Percentiles rank a stretch among this genome's conserved stretches.
phyloP scores from a whole-genome alignment of 805 yeast species.

The Pichia insulana region DNA sequence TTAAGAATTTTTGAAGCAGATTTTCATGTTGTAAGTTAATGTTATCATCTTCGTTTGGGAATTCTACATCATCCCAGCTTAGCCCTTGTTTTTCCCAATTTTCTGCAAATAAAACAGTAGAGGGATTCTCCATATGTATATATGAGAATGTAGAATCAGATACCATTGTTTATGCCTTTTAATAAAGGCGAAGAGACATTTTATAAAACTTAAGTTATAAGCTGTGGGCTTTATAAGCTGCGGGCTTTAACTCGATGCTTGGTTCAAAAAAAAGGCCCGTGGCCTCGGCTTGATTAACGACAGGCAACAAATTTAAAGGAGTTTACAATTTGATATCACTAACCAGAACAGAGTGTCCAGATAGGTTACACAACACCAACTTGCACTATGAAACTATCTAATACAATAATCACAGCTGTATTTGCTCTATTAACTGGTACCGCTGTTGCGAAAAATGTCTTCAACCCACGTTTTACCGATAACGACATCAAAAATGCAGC shows the following conservation, averaged over 20 bases:
- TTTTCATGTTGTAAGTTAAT: slow-evolving; percentile 13
- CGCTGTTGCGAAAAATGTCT: slow-evolving; percentile 6
- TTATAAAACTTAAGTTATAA: too few species aligned
- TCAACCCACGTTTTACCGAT: slow-evolving; percentile 2
- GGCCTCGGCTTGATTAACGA: too few species aligned
- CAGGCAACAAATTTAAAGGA: too few species aligned
- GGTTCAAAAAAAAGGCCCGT: too few species aligned
- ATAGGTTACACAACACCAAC: too few species aligned
- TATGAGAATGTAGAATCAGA: slow-evolving; percentile 22
- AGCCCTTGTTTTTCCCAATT: slow-evolving; percentile 25
- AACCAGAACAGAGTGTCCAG: too few species aligned
- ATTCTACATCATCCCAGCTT: slow-evolving; percentile 27
- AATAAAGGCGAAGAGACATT: too few species aligned
- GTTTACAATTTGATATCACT: too few species aligned
- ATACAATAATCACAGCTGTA: background rate
- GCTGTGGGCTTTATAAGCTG: too few species aligned
- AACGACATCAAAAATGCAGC: slow-evolving; percentile 2
- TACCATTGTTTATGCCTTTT: slow-evolving; percentile 1
- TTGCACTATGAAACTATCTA: slow-evolving; percentile 3
- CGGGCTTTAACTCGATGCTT: too few species aligned
- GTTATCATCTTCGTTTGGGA: slow-evolving; percentile 14
- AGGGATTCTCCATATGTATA: slow-evolving; percentile 25
- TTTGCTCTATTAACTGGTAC: background rate
- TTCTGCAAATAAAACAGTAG: slow-evolving; percentile 25
- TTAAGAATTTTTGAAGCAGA: slow-evolving; percentile 22